Base-by-base conservation (phyloP, 2,329 filamentous ascomycete species). In the Fusarium udum region DNA sequence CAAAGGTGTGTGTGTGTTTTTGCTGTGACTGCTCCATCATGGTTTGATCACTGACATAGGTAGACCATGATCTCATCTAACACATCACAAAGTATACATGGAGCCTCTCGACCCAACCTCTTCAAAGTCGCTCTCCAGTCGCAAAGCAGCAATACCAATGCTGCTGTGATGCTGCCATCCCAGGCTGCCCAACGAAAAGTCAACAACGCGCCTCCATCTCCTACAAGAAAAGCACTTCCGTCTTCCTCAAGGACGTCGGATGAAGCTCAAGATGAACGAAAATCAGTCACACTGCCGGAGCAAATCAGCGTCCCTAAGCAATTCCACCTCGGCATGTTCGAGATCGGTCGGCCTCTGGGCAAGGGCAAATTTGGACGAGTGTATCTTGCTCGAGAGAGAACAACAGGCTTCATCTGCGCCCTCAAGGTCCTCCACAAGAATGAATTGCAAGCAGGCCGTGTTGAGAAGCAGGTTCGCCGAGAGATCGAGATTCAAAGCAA, bases 241-340 rank as follows among this genome's bases (percentile, higher is more conserved):
- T 82, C 82, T 36, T 80, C 82, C 16, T 80, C 83, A 18, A 79
- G 84, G 58, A 74, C 80, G 39, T 80, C 85, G 39, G 87, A 89
- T 34, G 92, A 93, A 71, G 69, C 82, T 34, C 80, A 70, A 26
- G 81, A 82, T 52, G 89, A 91, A 74, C 85, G 86, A 49, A 87
- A 87, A 73, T 86, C 87, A 31, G 80, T 84, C 51, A 80, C 85
- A 14, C 82, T 92, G 61, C 85, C 88, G 65, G 87, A 91, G 53
- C 89, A 92, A 78, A 87, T 90, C 42, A 78, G 81, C 71, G 64
- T 84, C 26, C 88, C 87, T 48, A 91, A 90, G 76, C 83, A 94
- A 75, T 95, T 95, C 83, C 94, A 97, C 80, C 89, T 97, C 8
- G 93, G 94, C 83, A 97, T 97, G 93, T 97, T 97, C 81, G 95